Conservation (phyloP, 345 rosid genomes). For the Gossypium mustelinum region DNA sequence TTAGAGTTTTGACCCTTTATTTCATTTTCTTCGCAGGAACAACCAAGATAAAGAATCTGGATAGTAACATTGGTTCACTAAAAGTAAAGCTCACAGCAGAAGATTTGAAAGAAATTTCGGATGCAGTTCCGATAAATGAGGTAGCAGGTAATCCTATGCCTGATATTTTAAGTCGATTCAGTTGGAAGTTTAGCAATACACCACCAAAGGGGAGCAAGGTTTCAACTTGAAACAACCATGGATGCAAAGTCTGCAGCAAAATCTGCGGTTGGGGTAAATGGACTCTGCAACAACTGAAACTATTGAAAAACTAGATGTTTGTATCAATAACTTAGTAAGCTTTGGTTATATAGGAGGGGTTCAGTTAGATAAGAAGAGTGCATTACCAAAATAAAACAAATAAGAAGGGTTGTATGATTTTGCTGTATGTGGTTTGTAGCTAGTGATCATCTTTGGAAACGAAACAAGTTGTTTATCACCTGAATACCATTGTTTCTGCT, state of each 20-base stretch:
- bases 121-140: not conserved
- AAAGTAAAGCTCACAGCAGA: not conserved
- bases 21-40: constrained; percentile 30
- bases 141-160: constrained; percentile 18
- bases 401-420: too few relatives aligned
- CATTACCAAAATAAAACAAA: too few relatives aligned
- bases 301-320: not conserved
- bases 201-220: constrained; percentile 22
- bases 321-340: not conserved
- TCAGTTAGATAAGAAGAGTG: too few relatives aligned
- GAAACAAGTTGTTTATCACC: too few relatives aligned
- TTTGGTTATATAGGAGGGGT: not conserved
- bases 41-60: constrained; percentile 18
- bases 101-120: constrained; percentile 4
- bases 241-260: not conserved
- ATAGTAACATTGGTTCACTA: not conserved
- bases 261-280: not conserved
- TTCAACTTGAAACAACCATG: not conserved
- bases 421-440: too few relatives aligned
- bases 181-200: constrained; percentile 36
- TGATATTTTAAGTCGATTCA: not conserved
- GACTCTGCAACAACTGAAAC: too few relatives aligned
- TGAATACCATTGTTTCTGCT: too few relatives aligned
- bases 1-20: too few relatives aligned
- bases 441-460: too few relatives aligned